These are phyloP conservation scores for Cornus florida DNA, from an alignment of 148 eudicot genomes.

Conservation along the genomic window DNA sequence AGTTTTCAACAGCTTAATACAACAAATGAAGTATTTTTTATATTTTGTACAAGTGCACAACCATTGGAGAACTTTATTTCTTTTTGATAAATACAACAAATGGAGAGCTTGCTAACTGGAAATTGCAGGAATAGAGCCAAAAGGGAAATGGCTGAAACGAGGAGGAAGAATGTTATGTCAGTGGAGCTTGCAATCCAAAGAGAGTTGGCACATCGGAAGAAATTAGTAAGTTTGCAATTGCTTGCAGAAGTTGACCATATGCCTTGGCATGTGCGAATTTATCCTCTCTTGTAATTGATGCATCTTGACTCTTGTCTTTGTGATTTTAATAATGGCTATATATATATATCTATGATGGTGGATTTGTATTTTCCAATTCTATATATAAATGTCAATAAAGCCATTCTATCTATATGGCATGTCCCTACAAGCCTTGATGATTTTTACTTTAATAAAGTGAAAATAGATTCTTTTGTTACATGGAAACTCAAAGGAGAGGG, in stretches of 20 bases:
- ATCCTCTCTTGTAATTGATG: neutral
- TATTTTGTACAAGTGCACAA: neutral
- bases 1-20: neutral
- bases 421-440: neutral
- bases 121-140: neutral
- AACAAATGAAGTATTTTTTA: too few relatives aligned
- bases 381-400: neutral
- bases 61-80: neutral
- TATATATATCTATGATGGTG: neutral
- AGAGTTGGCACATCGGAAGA: conserved; percentile 35
- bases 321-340: neutral
- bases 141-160: conserved; percentile 27
- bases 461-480: neutral
- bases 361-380: conserved; percentile 1
- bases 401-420: neutral
- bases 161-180: conserved; percentile 34
- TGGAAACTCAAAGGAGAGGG: neutral
- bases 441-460: neutral
- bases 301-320: neutral
- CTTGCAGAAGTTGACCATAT: conserved; percentile 1
- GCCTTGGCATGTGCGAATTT: conserved; percentile 22
- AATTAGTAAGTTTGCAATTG: conserved; percentile 11
- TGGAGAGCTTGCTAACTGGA: conserved; percentile 1
- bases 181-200: conserved; percentile 49
- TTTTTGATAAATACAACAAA: neutral